A percentile compares a stretch with the other conserved stretches of the same genome.
Evolutionary conservation across 2,329 filamentous ascomycete species (phyloP).

Genomic region (Cylindrodendrum hubeiense): DNA sequence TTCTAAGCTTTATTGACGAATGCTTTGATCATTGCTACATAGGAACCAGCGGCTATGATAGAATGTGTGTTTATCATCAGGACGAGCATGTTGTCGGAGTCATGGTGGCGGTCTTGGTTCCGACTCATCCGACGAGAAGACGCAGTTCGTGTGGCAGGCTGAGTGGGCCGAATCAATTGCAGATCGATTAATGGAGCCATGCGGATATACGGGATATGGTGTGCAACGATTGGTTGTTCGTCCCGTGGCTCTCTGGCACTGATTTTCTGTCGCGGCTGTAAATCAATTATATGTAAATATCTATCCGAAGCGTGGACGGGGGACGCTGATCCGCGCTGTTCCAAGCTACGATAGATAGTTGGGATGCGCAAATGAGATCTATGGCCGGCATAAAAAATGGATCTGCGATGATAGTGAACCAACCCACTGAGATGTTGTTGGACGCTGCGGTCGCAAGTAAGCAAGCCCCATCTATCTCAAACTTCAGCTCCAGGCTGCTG

Average conservation of each 20-base stretch:
- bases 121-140: neutral
- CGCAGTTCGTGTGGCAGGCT: too few relatives aligned
- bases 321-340: too few relatives aligned
- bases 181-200: neutral
- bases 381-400: too few relatives aligned
- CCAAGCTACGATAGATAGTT: too few relatives aligned
- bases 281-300: too few relatives aligned
- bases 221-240: neutral
- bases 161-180: neutral
- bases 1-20: neutral
- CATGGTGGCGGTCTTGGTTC: neutral
- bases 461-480: too few relatives aligned
- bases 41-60: neutral
- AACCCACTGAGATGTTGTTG: too few relatives aligned
- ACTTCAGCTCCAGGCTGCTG: too few relatives aligned
- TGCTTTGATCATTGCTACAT: constrained; percentile 10
- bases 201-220: neutral
- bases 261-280: neutral
- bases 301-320: too few relatives aligned
- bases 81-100: neutral
- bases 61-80: neutral
- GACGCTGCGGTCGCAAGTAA: too few relatives aligned
- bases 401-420: too few relatives aligned
- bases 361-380: too few relatives aligned
- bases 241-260: neutral